phyloP scores from a whole-genome alignment of 805 yeast genomes.

The Suhomyces xylopsoci region DNA sequence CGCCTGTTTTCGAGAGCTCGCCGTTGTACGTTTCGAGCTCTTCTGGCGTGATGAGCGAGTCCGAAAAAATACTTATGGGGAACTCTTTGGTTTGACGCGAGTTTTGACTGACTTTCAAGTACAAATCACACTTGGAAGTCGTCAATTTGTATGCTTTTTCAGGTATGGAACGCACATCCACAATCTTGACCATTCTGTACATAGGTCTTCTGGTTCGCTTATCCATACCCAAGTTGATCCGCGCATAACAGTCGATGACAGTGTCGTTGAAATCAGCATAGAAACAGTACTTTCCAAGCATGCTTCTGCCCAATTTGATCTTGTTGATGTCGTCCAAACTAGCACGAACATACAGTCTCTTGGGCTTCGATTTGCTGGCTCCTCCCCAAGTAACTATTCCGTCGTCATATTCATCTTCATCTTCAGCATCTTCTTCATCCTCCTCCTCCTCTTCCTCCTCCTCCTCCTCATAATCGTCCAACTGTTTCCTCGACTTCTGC shows the following conservation, averaged over 20 bases:
- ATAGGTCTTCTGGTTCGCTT: constrained; percentile 57
- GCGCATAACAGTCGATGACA: constrained; percentile 72
- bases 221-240: constrained; percentile 77
- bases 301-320: constrained; percentile 72
- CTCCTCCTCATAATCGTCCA: constrained; percentile 22
- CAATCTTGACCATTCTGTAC: constrained; percentile 82
- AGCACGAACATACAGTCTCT: constrained; percentile 40
- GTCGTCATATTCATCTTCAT: constrained; percentile 32
- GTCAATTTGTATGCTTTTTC: constrained; percentile 42
- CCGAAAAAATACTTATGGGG: constrained; percentile 78
- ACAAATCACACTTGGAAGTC: constrained; percentile 45
- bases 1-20: constrained; percentile 57
- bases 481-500: constrained; percentile 40
- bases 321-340: constrained; percentile 65
- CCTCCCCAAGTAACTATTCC: constrained; percentile 27
- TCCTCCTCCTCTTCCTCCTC: constrained; percentile 27
- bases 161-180: constrained; percentile 50
- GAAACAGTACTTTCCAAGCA: constrained; percentile 70
- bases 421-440: constrained; percentile 36
- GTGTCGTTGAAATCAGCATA: constrained; percentile 76
- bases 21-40: constrained; percentile 72
- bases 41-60: constrained; percentile 62
- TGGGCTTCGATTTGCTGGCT: constrained; percentile 42
- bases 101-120: constrained; percentile 79
- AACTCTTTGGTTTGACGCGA: constrained; percentile 65